Evolutionary conservation across 768 basidiomycete genomes (phyloP).

Genomic region (Auricularia cornea): DNA sequence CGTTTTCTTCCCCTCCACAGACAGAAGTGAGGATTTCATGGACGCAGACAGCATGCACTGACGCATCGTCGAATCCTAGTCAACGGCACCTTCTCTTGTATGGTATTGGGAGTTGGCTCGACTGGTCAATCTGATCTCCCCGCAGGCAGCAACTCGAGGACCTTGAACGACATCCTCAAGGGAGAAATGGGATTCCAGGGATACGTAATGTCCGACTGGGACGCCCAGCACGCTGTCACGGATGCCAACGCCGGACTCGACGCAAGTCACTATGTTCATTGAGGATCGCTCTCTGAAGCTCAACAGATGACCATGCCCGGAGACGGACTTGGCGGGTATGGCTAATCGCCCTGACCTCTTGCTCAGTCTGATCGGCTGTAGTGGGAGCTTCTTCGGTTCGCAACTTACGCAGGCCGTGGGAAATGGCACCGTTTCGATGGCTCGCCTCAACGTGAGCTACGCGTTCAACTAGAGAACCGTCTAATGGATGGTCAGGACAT

Average conservation of each 20-base stretch:
- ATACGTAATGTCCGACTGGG: conserved; percentile 40
- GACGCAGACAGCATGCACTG: too few relatives aligned
- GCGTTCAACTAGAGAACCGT: conserved; percentile 21
- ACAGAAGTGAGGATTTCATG: too few relatives aligned
- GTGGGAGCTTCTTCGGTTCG: conserved; percentile 38
- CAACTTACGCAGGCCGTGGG: conserved; percentile 51
- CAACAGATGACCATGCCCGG: conserved; percentile 70
- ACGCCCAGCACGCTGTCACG: conserved; percentile 50
- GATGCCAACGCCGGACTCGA: conserved; percentile 56
- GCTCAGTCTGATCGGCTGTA: neutral
- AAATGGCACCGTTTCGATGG: conserved; percentile 47
- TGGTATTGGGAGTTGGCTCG: too few relatives aligned
- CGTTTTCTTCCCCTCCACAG: too few relatives aligned
- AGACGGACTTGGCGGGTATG: conserved; percentile 22
- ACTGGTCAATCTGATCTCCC: neutral
- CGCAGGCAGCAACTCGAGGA: conserved; percentile 5
- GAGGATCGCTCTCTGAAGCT: neutral
- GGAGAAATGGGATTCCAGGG: conserved; percentile 18
- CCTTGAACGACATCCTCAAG: conserved; percentile 18
- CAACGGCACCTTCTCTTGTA: conserved; percentile 15
- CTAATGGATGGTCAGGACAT: conserved; percentile 40
- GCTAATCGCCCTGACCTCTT: neutral
- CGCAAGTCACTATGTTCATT: conserved; percentile 27
- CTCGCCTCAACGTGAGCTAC: conserved; percentile 44
- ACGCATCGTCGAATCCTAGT: too few relatives aligned